These are phyloP conservation scores for Cyclaneusma minus DNA, from an alignment of 2,329 filamentous ascomycete species.

Conservation along the genomic window DNA sequence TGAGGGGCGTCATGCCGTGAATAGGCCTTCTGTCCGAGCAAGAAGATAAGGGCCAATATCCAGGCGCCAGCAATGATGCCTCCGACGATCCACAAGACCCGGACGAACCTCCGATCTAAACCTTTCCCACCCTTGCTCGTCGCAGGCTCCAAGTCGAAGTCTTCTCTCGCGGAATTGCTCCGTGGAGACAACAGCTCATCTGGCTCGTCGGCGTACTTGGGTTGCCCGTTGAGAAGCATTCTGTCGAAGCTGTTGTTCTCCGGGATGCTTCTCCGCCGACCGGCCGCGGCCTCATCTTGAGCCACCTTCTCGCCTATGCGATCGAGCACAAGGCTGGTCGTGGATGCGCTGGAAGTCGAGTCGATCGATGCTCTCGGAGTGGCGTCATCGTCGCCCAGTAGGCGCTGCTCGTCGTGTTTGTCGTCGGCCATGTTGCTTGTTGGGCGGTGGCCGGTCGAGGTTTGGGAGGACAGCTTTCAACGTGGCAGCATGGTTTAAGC, in stretches of 20 bases:
- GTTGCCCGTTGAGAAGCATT: conserved; percentile 12
- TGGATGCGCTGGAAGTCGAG: conserved; percentile 65
- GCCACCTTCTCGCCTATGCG: conserved; percentile 41
- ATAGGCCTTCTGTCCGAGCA: conserved; percentile 50
- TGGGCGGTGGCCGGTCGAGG: too few relatives aligned
- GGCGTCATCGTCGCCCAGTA: too few relatives aligned
- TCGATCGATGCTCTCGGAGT: conserved; percentile 16
- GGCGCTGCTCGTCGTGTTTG: too few relatives aligned
- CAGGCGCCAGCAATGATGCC: conserved; percentile 50
- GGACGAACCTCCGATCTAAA: conserved; percentile 51
- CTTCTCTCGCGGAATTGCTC: conserved; percentile 14
- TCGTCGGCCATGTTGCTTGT: too few relatives aligned
- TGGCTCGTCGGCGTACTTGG: conserved; percentile 14
- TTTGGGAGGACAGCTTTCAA: too few relatives aligned
- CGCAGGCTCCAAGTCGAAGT: conserved; percentile 30
- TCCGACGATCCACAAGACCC: conserved; percentile 41
- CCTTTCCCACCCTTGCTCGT: conserved; percentile 22
- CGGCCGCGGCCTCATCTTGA: conserved; percentile 4
- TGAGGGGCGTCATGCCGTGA: conserved; percentile 49
- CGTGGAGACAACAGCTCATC: conserved; percentile 1
- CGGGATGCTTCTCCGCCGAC: conserved; percentile 3
- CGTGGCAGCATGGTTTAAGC: too few relatives aligned
- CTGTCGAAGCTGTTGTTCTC: conserved; percentile 2
- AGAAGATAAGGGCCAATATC: conserved; percentile 51
- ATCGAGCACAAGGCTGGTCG: conserved; percentile 70